phyloP scores from a whole-genome alignment of 192 early-diverging fungal genomes.

The Chytriomyces hyalinus region DNA sequence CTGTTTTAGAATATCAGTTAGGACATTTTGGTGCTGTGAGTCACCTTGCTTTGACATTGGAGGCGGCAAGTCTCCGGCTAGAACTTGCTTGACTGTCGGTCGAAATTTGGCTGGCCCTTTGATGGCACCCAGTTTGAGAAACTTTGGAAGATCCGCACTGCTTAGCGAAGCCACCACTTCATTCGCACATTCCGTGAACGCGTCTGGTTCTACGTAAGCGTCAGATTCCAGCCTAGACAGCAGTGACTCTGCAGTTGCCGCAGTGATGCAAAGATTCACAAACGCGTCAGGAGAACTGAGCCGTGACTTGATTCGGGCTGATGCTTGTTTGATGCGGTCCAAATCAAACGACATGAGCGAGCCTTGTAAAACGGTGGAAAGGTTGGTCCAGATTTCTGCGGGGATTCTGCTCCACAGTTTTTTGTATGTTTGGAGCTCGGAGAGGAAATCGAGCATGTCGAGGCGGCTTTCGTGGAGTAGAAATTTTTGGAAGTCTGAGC shows the following conservation, averaged over 20 bases:
- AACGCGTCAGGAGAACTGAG: slow-evolving; percentile 11
- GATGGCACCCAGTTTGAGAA: too few relatives aligned
- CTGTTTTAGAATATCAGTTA: neutral
- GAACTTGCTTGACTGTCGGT: slow-evolving; percentile 13
- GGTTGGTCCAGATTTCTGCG: neutral
- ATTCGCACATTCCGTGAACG: slow-evolving; percentile 30
- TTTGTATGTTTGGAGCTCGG: slow-evolving; percentile 15
- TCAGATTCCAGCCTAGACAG: slow-evolving; percentile 13
- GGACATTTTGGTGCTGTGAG: neutral
- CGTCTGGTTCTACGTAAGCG: slow-evolving; percentile 33
- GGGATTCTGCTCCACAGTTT: slow-evolving; percentile 8
- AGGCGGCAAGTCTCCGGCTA: slow-evolving; percentile 9
- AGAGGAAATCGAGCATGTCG: slow-evolving; percentile 21
- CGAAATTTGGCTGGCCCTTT: neutral
- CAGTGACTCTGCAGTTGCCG: slow-evolving; percentile 2
- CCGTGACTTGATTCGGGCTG: slow-evolving; percentile 15
- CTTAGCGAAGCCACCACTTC: slow-evolving; percentile 28
- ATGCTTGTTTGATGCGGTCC: neutral
- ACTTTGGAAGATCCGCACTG: neutral
- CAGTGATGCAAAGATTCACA: slow-evolving; percentile 35
- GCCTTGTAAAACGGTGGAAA: neutral
- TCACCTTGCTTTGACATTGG: slow-evolving; percentile 18
- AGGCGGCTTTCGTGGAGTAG: slow-evolving; percentile 7
- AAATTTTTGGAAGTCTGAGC: slow-evolving; percentile 23
- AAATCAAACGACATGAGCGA: neutral